Percentiles rank a stretch among this genome's conserved stretches.
These are phyloP conservation scores for Diaporthe longicolla DNA, from an alignment of 2,329 filamentous ascomycete genomes.

Conservation along the genomic window DNA sequence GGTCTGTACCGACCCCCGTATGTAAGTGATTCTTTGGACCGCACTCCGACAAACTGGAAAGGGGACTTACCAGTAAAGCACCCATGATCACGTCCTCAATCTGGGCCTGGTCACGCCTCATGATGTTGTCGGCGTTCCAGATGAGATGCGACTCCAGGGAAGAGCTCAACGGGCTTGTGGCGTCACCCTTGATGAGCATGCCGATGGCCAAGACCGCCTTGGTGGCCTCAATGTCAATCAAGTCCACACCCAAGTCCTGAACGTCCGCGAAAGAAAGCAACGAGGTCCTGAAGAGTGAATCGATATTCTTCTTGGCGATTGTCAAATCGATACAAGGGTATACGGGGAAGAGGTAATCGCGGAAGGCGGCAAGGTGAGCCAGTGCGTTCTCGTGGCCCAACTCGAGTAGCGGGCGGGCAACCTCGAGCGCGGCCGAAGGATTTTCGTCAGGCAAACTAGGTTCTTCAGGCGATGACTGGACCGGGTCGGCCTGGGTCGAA, in stretches of 20 bases:
- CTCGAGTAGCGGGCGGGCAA: slow-evolving; percentile 17
- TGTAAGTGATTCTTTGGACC: not conserved
- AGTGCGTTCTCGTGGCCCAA: slow-evolving; percentile 11
- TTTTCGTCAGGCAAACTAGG: not conserved
- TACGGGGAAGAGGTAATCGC: slow-evolving; percentile 8
- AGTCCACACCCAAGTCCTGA: slow-evolving; percentile 11
- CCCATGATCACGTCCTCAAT: slow-evolving; percentile 13
- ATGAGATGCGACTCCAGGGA: not conserved
- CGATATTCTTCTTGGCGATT: slow-evolving; percentile 4
- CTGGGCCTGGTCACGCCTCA: not conserved
- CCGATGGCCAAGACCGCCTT: slow-evolving; percentile 18
- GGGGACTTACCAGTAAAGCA: not conserved
- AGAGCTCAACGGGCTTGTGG: slow-evolving; percentile 4
- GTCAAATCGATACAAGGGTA: slow-evolving; percentile 19
- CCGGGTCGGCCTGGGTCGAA: not conserved
- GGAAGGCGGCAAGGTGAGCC: slow-evolving; percentile 16
- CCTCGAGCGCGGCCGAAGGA: slow-evolving; percentile 5
- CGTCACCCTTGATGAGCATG: slow-evolving; percentile 1
- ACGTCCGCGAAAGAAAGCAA: slow-evolving; percentile 9
- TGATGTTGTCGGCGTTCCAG: slow-evolving; percentile 18
- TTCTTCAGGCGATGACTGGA: not conserved
- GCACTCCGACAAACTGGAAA: not conserved
- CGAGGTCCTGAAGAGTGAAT: slow-evolving; percentile 20
- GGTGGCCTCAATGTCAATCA: slow-evolving; percentile 21
- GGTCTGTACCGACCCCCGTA: not conserved